phyloP scores from a whole-genome alignment of 441 rosid genomes.

The Macaranga tanarius region DNA sequence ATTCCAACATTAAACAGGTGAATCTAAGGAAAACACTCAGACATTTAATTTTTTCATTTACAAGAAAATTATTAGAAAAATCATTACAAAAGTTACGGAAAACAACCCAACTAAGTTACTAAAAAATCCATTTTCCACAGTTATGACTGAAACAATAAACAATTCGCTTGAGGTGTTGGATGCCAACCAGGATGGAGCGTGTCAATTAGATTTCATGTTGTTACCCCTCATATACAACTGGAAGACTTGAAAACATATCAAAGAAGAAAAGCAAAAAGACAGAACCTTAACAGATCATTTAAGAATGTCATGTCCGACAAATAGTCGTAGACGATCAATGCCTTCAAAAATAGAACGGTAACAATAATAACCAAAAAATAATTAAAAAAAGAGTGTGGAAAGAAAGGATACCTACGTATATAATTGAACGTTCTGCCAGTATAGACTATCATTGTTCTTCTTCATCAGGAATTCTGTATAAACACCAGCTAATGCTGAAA shows the following conservation, averaged over 20 bases:
- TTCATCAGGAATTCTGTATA: conserved; percentile 87
- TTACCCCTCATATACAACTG: not conserved
- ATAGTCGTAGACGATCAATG: too few relatives aligned
- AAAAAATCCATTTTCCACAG: not conserved
- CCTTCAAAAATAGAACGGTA: not conserved
- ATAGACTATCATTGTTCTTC: conserved; percentile 77
- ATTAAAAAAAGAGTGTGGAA: too few relatives aligned
- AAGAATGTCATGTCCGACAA: too few relatives aligned
- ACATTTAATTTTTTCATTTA: not conserved
- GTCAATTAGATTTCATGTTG: not conserved
- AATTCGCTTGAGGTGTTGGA: not conserved
- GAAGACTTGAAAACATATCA: too few relatives aligned
- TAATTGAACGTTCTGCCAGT: conserved; percentile 87
- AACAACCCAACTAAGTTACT: not conserved
- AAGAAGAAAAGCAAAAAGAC: too few relatives aligned
- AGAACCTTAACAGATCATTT: too few relatives aligned
- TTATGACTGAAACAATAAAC: not conserved
- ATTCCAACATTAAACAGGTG: not conserved
- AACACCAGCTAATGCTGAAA: conserved; percentile 78
- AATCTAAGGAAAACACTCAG: not conserved
- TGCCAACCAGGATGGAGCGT: not conserved
- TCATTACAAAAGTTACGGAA: not conserved
- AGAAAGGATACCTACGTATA: conserved; percentile 68
- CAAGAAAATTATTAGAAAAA: not conserved
- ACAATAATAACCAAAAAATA: too few relatives aligned